Percentiles rank a stretch among this genome's conserved stretches.
phyloP scores from a whole-genome alignment of 805 yeast genomes.

The Candida pseudoglaebosa region DNA sequence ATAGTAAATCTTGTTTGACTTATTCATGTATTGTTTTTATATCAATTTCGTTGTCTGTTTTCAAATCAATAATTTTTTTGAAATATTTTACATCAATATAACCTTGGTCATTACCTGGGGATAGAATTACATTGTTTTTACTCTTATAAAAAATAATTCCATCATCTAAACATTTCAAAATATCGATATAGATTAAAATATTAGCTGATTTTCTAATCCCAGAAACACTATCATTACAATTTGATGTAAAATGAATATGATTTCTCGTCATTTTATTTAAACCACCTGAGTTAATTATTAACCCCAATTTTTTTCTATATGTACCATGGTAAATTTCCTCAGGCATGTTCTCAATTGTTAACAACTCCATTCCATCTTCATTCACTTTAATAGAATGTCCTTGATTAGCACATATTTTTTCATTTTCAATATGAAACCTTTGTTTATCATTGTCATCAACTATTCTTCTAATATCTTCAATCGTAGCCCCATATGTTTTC shows the following conservation, averaged over 20 bases:
- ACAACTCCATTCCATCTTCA: slow-evolving; percentile 37
- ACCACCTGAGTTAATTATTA: slow-evolving; percentile 52
- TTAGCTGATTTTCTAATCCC: slow-evolving; percentile 66
- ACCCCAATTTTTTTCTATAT: slow-evolving; percentile 39
- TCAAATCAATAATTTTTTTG: slow-evolving; percentile 17
- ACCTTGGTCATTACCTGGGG: slow-evolving; percentile 59
- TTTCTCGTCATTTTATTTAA: slow-evolving; percentile 68
- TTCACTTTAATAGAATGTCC: slow-evolving; percentile 72
- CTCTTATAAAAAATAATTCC: slow-evolving; percentile 56
- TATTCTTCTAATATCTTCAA: slow-evolving; percentile 54
- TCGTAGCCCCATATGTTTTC: slow-evolving; percentile 51
- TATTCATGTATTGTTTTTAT: too few relatives aligned
- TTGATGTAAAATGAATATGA: slow-evolving; percentile 82
- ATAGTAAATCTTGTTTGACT: too few relatives aligned
- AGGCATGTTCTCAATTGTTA: slow-evolving; percentile 47
- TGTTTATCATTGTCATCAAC: slow-evolving; percentile 68
- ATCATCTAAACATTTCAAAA: slow-evolving; percentile 39
- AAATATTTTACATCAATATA: slow-evolving; percentile 44
- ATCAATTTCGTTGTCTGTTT: slow-evolving; percentile 4
- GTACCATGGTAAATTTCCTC: slow-evolving; percentile 77
- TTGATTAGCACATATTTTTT: slow-evolving; percentile 77
- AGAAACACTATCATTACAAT: slow-evolving; percentile 45
- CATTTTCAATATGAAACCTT: slow-evolving; percentile 52
- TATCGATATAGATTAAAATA: slow-evolving; percentile 62
- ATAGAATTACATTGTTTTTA: slow-evolving; percentile 69